Base-by-base conservation (phyloP, 331 rosid genomes). In the Malus hybrid region DNA sequence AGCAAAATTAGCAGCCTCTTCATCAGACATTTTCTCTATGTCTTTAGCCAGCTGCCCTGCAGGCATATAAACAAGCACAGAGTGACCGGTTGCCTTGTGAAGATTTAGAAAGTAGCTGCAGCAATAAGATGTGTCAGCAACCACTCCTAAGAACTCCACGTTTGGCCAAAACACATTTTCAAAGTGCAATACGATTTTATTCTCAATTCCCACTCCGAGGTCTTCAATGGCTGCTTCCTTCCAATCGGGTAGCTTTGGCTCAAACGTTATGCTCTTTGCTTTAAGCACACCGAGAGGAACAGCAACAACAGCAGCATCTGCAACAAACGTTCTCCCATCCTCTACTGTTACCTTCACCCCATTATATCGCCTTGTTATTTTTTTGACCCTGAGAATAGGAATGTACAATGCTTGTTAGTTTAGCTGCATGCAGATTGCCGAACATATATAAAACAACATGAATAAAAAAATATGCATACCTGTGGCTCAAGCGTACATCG, bases 21-120 rank as follows among this genome's bases (percentile, higher is more conserved):
- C 97, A 87, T 95, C 97, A 79, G 99, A 92, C 97, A 92, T 90
- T 79, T 95, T 95, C 84, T 92, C 97, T 69, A 92, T 90, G 90
- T 95, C 97, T 87, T 79, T 90, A 69, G 97, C 99, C 56, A 95
- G 92, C 92, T 86, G 89, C 84, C 99, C 99, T 56, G 99, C 91
- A 65, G 97, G 99, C 99, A 95, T 95, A 89, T 95, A 95, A 31
- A 92, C 97, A 76, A 95, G 99, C 44, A 95, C 97, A 79, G 90
- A 80, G 75, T 88, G 93, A 76, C 90, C 91, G 3, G 97, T 87
- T 63, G 99, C 99, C 83, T 95, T 95, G 87, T 95, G 97, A 80
- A 95, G 97, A 92, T 95, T 95, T 75, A 95, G 93, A 84, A 95
- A 95, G 87, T 95, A 95, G 83, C 99, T 92, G 91, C 99, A 95